Base-by-base conservation (phyloP, 2,329 filamentous ascomycete species). In the Colletotrichum phormii region DNA sequence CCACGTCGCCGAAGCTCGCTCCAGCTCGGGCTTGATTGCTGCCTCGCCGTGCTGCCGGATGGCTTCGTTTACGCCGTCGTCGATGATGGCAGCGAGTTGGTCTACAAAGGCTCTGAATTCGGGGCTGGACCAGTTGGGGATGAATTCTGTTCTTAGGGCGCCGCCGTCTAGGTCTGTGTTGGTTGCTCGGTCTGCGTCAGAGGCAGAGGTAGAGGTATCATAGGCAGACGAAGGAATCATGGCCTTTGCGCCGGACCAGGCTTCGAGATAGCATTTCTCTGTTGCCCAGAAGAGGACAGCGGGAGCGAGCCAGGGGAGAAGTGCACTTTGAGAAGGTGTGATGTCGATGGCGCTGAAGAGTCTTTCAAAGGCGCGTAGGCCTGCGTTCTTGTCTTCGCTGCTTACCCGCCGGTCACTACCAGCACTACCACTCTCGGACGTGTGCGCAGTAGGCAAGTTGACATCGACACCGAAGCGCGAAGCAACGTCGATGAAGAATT, bases 261-360 rank as follows among this genome's bases (percentile, higher is more conserved):
- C 87, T 51, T 88, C 84, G 22, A 91, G 78, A 78, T 92, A 92
- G 72, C 86, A 88, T 59, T 86, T 89, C 82, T 96, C 93, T 1
- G 92, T 94, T n/a, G 90, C 91, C 91, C 92, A 95, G 29, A 95
- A 88, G n/a, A 94, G 87, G 2, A 94, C 88, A 74, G 94, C 85
- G 6, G 91, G 92, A 79, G 95, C 92, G 2, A 95, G 82, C 77
- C 85, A 87, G 0, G 83, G 81, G 0, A 94, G 79, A 1, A 75
- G 66, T 1, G 7, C 8, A 49, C 18, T 3, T 1, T 0, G 42
- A 11, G 42, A 18, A 22, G 1, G 8, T 2, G 42, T 1, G 18
- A 18, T 82, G 63, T 86, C 85, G 13, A 88, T 85, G 4, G 86
- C 86, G n/a, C 85, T 87, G 68, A 90, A 88, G 5, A 94, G 88